These are phyloP conservation scores for Crataegus laevigata DNA, from an alignment of 306 rosid species.

Conservation along the genomic window DNA sequence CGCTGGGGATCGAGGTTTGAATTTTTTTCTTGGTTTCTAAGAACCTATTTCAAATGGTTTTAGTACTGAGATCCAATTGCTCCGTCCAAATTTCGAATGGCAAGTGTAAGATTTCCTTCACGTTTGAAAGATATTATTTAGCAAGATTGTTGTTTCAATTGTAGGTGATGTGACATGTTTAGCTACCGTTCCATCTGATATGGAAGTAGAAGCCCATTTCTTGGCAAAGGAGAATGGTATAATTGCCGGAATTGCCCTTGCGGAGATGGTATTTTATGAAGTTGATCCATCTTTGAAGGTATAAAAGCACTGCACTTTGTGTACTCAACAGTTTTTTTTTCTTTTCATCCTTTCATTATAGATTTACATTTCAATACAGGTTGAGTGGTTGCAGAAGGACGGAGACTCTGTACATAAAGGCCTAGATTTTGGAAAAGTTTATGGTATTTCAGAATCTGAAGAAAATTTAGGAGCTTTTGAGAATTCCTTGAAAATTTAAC, in stretches of 20 bases:
- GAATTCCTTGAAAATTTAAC: slow-evolving; percentile 12
- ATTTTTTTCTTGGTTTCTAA: neutral
- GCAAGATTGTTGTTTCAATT: slow-evolving; percentile 19
- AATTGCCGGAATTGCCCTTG: slow-evolving; percentile 74
- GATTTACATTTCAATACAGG: slow-evolving; percentile 37
- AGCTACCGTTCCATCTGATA: slow-evolving; percentile 73
- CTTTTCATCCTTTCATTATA: slow-evolving; percentile 6
- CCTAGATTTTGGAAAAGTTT: slow-evolving; percentile 76
- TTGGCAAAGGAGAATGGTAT: slow-evolving; percentile 88
- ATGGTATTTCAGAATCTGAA: slow-evolving; percentile 37
- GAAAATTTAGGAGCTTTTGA: slow-evolving; percentile 9
- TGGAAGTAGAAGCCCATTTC: slow-evolving; percentile 84
- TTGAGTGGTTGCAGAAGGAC: slow-evolving; percentile 79
- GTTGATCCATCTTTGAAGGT: slow-evolving; percentile 85
- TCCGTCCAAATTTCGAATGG: neutral
- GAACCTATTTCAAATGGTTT: neutral
- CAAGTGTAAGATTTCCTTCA: neutral
- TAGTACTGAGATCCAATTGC: neutral
- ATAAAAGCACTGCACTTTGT: slow-evolving; percentile 10
- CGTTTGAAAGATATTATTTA: neutral
- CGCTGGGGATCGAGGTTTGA: slow-evolving; percentile 66
- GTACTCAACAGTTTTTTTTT: slow-evolving; percentile 16
- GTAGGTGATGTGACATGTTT: slow-evolving; percentile 78
- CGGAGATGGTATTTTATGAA: slow-evolving; percentile 71
- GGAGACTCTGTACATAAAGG: slow-evolving; percentile 74